Base-by-base conservation (phyloP, 148 eudicot species). In the Simmondsia chinensis region DNA sequence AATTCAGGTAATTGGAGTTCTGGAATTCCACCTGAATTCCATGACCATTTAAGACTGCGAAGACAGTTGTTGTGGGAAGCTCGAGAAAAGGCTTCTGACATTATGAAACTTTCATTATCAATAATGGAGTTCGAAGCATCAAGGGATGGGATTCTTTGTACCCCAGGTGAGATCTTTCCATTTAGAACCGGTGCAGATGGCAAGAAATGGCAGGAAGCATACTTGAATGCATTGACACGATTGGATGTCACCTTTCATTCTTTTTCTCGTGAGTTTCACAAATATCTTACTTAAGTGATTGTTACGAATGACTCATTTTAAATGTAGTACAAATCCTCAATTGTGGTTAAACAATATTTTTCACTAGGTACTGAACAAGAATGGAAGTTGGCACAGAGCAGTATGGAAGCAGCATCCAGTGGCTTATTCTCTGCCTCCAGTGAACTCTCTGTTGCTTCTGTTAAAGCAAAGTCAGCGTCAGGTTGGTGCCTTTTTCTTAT, bases 71-170 rank as follows among this genome's bases (percentile, higher is more conserved):
- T 91, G 36, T 52, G 45, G 73, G 94, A 77, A 61, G 82, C 73
- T 54, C 69, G 51, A 48, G 95, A 82, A 46, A 82, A 77, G 64
- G 86, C 94, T 54, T 61, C 82, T 19, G 79, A 82, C 33, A 56
- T 82, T 23, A 61, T 79, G 67, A 79, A 80, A 54, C 50, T 86
- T 49, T 73, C 81, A 52, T 56, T 75, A 61, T 77, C 89, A 20
- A 54, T 86, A 38, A 66, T 86, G 62, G 96, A 86, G 64, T 91
- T 91, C 56, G 99, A 91, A 78, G 82, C 74, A 56, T 91, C 99
- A 25, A 75, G 99, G 73, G 99, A 86, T 72, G 94, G 94, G 31
- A 63, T 67, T 39, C 72, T 84, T 29, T 64, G 64, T 56, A 42
- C 48, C 30, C 56, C 77, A n/a, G 86, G 65, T 29, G 87, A 89